Evolutionary conservation across 768 basidiomycete species (phyloP).

Genomic region (Mycena indigotica): DNA sequence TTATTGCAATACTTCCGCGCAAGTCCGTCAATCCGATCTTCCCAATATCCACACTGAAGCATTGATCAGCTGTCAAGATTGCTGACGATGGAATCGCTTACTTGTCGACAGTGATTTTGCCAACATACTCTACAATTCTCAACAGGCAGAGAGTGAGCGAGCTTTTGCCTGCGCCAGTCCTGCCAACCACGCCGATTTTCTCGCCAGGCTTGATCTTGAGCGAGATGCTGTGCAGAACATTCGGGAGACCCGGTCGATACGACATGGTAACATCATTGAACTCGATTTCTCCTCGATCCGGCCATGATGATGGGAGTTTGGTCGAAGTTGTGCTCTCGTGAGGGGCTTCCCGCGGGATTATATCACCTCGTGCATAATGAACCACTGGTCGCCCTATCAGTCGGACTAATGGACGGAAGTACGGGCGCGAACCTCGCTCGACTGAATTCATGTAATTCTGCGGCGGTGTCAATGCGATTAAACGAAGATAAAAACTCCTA

Average conservation of each 20-base stretch:
- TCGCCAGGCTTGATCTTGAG: slow-evolving; percentile 62
- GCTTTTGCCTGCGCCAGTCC: slow-evolving; percentile 62
- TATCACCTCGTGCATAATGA: slow-evolving; percentile 52
- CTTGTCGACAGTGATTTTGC: slow-evolving; percentile 51
- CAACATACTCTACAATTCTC: slow-evolving; percentile 67
- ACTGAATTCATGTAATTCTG: slow-evolving; percentile 71
- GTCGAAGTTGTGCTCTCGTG: slow-evolving; percentile 53
- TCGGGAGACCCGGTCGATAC: slow-evolving; percentile 70
- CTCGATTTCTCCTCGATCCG: slow-evolving; percentile 56
- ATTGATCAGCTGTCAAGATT: background rate
- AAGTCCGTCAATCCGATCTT: slow-evolving; percentile 60
- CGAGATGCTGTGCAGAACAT: slow-evolving; percentile 66
- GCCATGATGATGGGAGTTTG: slow-evolving; percentile 67
- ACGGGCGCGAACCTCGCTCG: slow-evolving; percentile 46
- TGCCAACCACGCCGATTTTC: slow-evolving; percentile 77
- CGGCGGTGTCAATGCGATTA: background rate
- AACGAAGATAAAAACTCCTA: slow-evolving; percentile 24
- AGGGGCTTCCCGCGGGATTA: slow-evolving; percentile 62
- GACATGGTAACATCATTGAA: slow-evolving; percentile 61
- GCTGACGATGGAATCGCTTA: background rate
- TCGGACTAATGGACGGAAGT: background rate
- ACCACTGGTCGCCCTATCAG: slow-evolving; percentile 37
- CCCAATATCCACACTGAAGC: slow-evolving; percentile 47
- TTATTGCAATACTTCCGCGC: slow-evolving; percentile 62
- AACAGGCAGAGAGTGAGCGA: slow-evolving; percentile 67